Base-by-base conservation (phyloP, 225 moss, liverwort and hornwort species). In the Pseudoscleropodium purum region DNA sequence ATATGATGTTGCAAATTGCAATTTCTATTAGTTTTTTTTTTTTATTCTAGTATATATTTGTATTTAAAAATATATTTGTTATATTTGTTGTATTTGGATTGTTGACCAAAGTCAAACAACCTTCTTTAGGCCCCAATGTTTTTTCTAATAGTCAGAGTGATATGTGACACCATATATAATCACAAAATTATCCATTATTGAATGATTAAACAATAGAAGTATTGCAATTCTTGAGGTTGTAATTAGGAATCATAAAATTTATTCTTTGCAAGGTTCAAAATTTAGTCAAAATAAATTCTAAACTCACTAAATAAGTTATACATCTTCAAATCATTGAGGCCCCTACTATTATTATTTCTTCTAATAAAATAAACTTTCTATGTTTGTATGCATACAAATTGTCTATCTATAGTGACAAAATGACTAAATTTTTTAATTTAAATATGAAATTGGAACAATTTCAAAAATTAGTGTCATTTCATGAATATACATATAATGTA, bases 401-500 rank as follows among this genome's bases (percentile, higher is more conserved):
- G 1, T 27, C 27, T 5, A 41, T 15, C 3, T 26, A 9, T 9
- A 0, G 5, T 8, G 12, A 72, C 1, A 41, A 41, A 41, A 72
- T 25, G 41, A 26, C 8, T 26, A 15, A 4, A 21, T n/a, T 68
- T 72, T 41, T 25, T 4, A 18, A 41, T 26, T 13, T 15, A 23
- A 69, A 37, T 13, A 21, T 69, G 1, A 4, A 70, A 70, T 25
- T 41, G 8, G 25, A 70, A 43, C 0, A 16, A 15, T 26, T 73
- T 41, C 15, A 27, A 27, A 41, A 15, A 7, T 43, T 3, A 1
- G 2, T 13, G 3, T 43, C 2, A 41, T 15, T 15, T 41, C 8
- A 14, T n/a, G 2, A n/a, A 0, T 23, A 13, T 1, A 25, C 1
- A 39, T 37, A 23, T 1, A 21, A 12, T 12, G 21, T n/a, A 11